Conservation (phyloP, 129 eudicot genomes). For the Logfia minima region DNA sequence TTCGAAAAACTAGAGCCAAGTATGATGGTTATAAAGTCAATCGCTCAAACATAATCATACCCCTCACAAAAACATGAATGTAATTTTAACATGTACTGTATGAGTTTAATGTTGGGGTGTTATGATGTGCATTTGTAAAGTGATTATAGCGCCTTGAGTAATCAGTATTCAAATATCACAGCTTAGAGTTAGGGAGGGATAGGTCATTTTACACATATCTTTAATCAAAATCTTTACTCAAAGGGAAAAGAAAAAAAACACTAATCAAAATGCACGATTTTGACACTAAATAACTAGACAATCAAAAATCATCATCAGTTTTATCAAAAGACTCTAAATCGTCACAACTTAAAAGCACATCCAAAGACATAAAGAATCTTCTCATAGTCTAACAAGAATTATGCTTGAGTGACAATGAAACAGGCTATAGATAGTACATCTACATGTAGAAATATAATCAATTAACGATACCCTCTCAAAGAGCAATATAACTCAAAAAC, state of each 20-base stretch:
- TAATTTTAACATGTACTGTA: not conserved
- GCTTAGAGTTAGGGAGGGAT: not conserved
- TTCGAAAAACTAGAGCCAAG: not conserved
- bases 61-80: not conserved
- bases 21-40: not conserved
- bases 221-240: too few relatives aligned
- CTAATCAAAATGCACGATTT: not conserved
- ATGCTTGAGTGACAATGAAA: not conserved
- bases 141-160: not conserved
- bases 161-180: not conserved
- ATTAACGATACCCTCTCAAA: not conserved
- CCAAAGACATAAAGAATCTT: not conserved
- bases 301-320: not conserved
- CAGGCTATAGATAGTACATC: not conserved
- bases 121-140: not conserved
- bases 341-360: not conserved
- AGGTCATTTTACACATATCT: not conserved
- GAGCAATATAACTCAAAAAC: constrained; percentile 13
- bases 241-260: too few relatives aligned
- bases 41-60: not conserved
- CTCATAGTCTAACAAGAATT: not conserved
- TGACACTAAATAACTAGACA: not conserved
- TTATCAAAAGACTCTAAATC: not conserved
- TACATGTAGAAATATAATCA: not conserved
- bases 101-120: not conserved